Evolutionary conservation across 2,329 filamentous ascomycete species (phyloP), one percentile per base, ranked within the genome.

Genomic region (Juglanconis juglandina): DNA sequence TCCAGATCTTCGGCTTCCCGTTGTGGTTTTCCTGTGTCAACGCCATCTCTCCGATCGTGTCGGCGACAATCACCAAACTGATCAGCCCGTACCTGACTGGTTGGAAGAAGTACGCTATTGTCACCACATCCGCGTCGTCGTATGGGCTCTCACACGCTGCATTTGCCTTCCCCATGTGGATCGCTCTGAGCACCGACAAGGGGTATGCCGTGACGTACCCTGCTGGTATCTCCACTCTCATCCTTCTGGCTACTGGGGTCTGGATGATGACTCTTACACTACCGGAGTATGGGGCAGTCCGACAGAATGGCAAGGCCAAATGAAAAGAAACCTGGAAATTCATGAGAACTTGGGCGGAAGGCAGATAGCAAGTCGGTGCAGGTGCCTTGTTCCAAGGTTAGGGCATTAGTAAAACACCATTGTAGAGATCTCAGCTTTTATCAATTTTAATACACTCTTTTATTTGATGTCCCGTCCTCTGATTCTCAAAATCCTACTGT

Each of bases 21-120:
- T n/a, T 54, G 1, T 54, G 52, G 52, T 54, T 54, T 3, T 39
- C 52, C 7, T 54, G 52, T 41, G 13, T 54, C 52, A 54, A 54
- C 14, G 52, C 52, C 30, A n/a, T 13, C 11, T 13, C 52, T 17
- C 39, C 52, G 6, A 54, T 54, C 17, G 52, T 54, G 5, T 24
- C 39, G 0, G 52, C 52, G n/a, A 54, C 52, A 4, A 8, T 54
- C 14, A 34, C 14, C 7, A 33, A 44, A 14, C 7, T 54, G 2
- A 14, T 54, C 5, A 46, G 52, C n/a, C 52, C 52, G 0, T 34
- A 54, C n/a, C 39, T 54, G 52, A 34, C 9, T 10, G 52, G 52
- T 8, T 54, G 52, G 39, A 54, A n/a, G 13, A n/a, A 9, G 1
- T 54, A 46, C n/a, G 52, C 11, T 7, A 46, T 54, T 5, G 7